phyloP scores from a whole-genome alignment of 1,284 basidiomycete species.

The Ustilago lituana region DNA sequence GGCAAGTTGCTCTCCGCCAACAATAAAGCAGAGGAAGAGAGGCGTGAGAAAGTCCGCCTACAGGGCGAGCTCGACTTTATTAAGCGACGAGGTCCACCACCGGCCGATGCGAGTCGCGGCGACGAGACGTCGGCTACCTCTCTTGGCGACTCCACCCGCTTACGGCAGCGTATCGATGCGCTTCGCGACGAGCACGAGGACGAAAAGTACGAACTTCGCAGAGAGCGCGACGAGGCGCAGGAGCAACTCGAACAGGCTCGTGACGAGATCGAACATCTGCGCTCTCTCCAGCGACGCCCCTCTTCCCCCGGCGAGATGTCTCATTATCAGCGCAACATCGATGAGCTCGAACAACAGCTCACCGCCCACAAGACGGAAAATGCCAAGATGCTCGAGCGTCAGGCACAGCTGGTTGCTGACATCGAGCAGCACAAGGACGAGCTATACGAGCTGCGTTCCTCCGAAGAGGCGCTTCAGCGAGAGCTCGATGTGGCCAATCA shows the following conservation, averaged over 20 bases:
- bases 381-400: conserved; percentile 48
- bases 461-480: conserved; percentile 43
- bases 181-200: conserved; percentile 52
- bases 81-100: conserved; percentile 38
- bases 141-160: conserved; percentile 34
- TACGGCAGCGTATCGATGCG: conserved; percentile 49
- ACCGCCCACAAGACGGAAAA: conserved; percentile 50
- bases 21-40: conserved; percentile 40
- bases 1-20: conserved; percentile 38
- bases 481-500: conserved; percentile 53
- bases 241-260: conserved; percentile 43
- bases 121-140: conserved; percentile 35
- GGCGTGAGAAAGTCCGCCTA: conserved; percentile 33
- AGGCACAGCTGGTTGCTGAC: conserved; percentile 48
- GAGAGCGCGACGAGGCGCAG: conserved; percentile 47
- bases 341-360: conserved; percentile 48
- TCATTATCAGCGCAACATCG: conserved; percentile 39
- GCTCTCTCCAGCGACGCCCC: conserved; percentile 21
- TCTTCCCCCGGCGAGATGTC: conserved; percentile 25
- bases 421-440: conserved; percentile 53
- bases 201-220: conserved; percentile 50
- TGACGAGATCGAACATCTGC: conserved; percentile 38
- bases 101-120: conserved; percentile 25
- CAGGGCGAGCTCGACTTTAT: conserved; percentile 56
- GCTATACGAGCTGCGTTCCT: conserved; percentile 46